Percentiles rank a stretch among this genome's conserved stretches.
These are phyloP conservation scores for Tolypocladium sp. DNA, from an alignment of 2,329 filamentous ascomycete species.

Conservation along the genomic window DNA sequence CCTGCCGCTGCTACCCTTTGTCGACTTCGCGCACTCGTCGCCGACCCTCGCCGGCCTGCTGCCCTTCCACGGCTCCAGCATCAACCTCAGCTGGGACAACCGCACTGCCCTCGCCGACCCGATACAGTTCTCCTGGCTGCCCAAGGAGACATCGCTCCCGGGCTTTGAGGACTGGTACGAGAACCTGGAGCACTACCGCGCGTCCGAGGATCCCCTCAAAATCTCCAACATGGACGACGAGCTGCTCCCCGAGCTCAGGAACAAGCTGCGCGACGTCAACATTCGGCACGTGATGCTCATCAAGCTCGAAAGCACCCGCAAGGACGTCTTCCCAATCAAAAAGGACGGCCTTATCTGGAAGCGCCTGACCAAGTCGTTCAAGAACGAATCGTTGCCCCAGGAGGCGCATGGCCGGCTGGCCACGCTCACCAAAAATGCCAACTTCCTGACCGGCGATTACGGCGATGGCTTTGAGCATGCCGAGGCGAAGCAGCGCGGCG, in stretches of 20 bases:
- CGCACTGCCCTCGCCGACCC: slow-evolving; percentile 15
- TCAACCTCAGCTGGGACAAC: slow-evolving; percentile 16
- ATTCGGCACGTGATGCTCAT: slow-evolving; percentile 33
- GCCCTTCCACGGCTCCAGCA: slow-evolving; percentile 14
- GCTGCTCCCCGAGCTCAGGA: slow-evolving; percentile 15
- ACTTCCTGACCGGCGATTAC: slow-evolving; percentile 23
- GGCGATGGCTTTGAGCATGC: slow-evolving; percentile 21
- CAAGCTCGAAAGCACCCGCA: slow-evolving; percentile 33
- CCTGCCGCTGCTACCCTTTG: slow-evolving; percentile 19
- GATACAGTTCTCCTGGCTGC: slow-evolving; percentile 13
- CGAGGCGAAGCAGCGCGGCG: slow-evolving; percentile 21
- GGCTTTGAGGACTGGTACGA: slow-evolving; percentile 19
- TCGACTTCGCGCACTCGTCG: slow-evolving; percentile 22
- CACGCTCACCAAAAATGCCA: slow-evolving; percentile 19
- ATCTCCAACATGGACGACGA: slow-evolving; percentile 29
- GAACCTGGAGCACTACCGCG: slow-evolving; percentile 20
- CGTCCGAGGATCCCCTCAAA: slow-evolving; percentile 26
- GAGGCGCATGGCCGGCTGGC: slow-evolving; percentile 17
- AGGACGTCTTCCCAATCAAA: slow-evolving; percentile 34
- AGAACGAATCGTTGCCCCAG: slow-evolving; percentile 20
- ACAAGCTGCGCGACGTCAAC: slow-evolving; percentile 17
- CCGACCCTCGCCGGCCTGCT: slow-evolving; percentile 16
- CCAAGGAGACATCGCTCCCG: slow-evolving; percentile 6
- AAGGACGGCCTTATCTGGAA: slow-evolving; percentile 27
- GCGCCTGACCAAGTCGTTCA: slow-evolving; percentile 20